Evolutionary conservation across 2,329 filamentous ascomycete genomes (phyloP), one percentile per base, ranked within the genome.

Genomic region (Bisporella sp.): DNA sequence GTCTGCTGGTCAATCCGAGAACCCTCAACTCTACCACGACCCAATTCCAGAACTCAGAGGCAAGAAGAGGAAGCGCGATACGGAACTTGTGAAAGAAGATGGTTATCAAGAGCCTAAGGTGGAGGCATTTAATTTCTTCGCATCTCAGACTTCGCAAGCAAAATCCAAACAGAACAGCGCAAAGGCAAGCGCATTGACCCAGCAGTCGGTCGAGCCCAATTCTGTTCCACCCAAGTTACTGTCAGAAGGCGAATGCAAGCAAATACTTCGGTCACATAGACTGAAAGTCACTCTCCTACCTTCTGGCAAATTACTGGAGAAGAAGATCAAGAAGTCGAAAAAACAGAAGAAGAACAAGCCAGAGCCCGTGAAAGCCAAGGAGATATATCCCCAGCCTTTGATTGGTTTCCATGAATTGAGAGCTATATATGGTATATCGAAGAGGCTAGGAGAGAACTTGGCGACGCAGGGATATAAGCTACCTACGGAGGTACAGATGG

Each of bases 401-500:
- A 79, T 78, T 42, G 81, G 82, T 0, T 97, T 99, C 64, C 71
- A 74, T 41, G 82, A 93, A 61, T 72, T 99, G 52, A 77, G 81
- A 37, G 73, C 75, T 32, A 74, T 74, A 42, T 95, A 92, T 69
- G 78, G 77, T n/a, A 81, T 96, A 41, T 86, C 89, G 4, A 73
- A 77, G 40, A 77, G 83, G 41, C 69, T 99, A 42, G 81, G 82
- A 2, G 81, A 86, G 53, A 99, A 99, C 62, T 73, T 99, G 31
- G 74, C 79, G 11, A 77, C 80, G n/a, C 89, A 97, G 69, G 89
- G 87, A 8, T 99, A 95, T 65, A 81, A 78, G 35, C 74, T 90
- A 50, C 93, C 93, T 9, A 99, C 93, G 0, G 92, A 97, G 69
- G 91, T 99, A 9, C 93, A 99, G 66, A 79, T 97, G 68, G 91